These are phyloP conservation scores for Diaporthe vaccinii DNA, from an alignment of 2,329 filamentous ascomycete genomes.

Conservation along the genomic window DNA sequence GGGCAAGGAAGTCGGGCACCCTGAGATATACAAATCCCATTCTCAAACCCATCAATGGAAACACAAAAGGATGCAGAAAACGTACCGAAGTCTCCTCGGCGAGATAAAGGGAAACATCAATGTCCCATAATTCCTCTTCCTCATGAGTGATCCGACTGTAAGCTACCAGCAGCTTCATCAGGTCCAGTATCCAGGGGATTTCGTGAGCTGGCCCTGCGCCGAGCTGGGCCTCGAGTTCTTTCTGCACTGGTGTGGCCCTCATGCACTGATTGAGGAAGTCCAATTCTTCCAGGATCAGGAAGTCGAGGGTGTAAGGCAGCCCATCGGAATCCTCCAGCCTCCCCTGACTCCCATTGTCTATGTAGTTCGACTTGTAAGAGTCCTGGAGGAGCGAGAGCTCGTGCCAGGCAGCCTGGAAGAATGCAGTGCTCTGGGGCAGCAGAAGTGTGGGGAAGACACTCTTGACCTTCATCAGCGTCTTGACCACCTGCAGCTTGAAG, in stretches of 20 bases:
- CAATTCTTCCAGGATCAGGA: slow-evolving; percentile 91
- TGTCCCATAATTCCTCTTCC: slow-evolving; percentile 95
- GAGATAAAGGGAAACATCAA: slow-evolving; percentile 94
- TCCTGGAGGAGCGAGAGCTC: slow-evolving; percentile 82
- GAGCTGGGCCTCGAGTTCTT: slow-evolving; percentile 88
- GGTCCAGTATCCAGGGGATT: slow-evolving; percentile 86
- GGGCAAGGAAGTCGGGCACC: not conserved
- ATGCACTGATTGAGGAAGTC: slow-evolving; percentile 95
- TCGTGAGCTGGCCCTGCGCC: slow-evolving; percentile 70
- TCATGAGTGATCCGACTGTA: slow-evolving; percentile 93
- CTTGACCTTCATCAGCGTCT: slow-evolving; percentile 91
- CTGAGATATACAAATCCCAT: not conserved
- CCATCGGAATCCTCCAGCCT: slow-evolving; percentile 90
- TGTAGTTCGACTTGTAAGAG: slow-evolving; percentile 86
- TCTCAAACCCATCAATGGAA: not conserved
- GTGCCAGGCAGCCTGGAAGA: slow-evolving; percentile 92
- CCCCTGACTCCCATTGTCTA: slow-evolving; percentile 87
- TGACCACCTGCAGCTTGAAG: slow-evolving; percentile 93
- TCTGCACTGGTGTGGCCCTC: slow-evolving; percentile 87
- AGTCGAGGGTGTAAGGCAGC: slow-evolving; percentile 94
- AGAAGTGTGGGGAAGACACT: slow-evolving; percentile 85
- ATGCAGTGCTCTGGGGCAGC: slow-evolving; percentile 82
- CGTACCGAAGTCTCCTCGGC: slow-evolving; percentile 87
- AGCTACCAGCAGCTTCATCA: slow-evolving; percentile 86
- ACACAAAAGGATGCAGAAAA: not conserved